A percentile compares a stretch with the other conserved stretches of the same genome.
Evolutionary conservation across 2,329 filamentous ascomycete species (phyloP).

Genomic region (Aspergillus latus): DNA sequence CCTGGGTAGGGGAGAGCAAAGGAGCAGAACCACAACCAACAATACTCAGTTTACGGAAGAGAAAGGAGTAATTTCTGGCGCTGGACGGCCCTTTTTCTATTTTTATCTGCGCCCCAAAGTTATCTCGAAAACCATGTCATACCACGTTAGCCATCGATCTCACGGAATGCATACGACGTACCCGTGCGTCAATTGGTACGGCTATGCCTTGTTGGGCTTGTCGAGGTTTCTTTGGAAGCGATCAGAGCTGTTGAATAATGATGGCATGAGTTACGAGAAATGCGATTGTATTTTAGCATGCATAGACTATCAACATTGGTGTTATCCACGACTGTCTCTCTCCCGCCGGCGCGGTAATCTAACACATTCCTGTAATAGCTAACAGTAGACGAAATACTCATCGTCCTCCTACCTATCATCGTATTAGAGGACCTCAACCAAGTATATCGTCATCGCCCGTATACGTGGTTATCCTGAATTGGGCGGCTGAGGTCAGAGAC

Average conservation of each 20-base stretch:
- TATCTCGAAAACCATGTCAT: too few relatives aligned
- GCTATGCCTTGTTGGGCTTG: not conserved
- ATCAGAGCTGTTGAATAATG: not conserved
- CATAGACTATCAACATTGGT: not conserved
- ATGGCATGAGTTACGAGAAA: not conserved
- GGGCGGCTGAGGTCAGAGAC: too few relatives aligned
- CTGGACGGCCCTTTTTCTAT: not conserved
- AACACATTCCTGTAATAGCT: not conserved
- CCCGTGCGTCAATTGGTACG: not conserved
- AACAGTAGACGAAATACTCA: not conserved
- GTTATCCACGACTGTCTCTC: too few relatives aligned
- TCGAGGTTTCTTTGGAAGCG: not conserved
- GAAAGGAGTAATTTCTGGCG: not conserved
- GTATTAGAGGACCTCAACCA: too few relatives aligned
- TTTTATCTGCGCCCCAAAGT: too few relatives aligned
- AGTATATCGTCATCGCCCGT: too few relatives aligned
- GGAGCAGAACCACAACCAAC: not conserved
- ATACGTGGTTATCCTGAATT: too few relatives aligned
- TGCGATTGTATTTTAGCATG: not conserved
- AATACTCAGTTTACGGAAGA: constrained; percentile 15
- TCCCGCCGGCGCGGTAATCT: too few relatives aligned
- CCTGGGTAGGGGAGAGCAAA: constrained; percentile 31
- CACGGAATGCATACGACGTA: not conserved
- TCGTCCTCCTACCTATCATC: too few relatives aligned
- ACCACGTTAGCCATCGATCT: too few relatives aligned